Evolutionary conservation across 345 rosid species (phyloP).

Genomic region (Euphorbia lathyris): DNA sequence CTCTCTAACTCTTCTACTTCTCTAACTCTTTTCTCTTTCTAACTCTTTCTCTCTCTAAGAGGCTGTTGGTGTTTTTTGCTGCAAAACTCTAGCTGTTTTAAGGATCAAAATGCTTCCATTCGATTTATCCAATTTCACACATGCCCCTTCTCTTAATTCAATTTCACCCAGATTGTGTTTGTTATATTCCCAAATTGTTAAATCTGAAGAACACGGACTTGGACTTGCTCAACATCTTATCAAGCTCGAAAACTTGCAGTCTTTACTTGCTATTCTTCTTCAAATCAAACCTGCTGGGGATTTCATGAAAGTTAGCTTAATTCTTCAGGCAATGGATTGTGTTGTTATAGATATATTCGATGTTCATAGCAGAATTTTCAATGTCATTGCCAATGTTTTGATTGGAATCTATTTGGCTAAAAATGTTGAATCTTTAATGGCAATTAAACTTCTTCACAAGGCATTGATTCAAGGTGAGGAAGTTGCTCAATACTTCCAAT

Average conservation of each 20-base stretch:
- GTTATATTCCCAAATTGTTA: conserved; percentile 23
- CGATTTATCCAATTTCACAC: conserved; percentile 60
- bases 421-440: conserved; percentile 44
- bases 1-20: too few species aligned
- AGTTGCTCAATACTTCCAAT: too few species aligned
- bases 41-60: too few species aligned
- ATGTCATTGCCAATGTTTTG: conserved; percentile 42
- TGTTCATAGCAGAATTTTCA: conserved; percentile 56
- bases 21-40: too few species aligned
- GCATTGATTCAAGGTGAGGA: too few species aligned
- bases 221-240: conserved; percentile 38
- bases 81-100: too few species aligned
- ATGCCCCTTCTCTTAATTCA: conserved; percentile 34
- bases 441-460: too few species aligned
- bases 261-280: too few species aligned
- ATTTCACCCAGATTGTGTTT: conserved; percentile 38
- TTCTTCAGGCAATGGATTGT: conserved; percentile 75
- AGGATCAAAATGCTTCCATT: too few species aligned
- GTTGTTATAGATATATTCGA: conserved; percentile 56
- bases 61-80: too few species aligned
- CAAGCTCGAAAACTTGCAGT: conserved; percentile 48
- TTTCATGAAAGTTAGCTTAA: conserved; percentile 41
- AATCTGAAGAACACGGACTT: conserved; percentile 10
- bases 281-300: conserved; percentile 50
- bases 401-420: conserved; percentile 35